These are phyloP conservation scores for Ceratobasidium sp. DNA, from an alignment of 1,284 basidiomycete genomes.

Conservation along the genomic window DNA sequence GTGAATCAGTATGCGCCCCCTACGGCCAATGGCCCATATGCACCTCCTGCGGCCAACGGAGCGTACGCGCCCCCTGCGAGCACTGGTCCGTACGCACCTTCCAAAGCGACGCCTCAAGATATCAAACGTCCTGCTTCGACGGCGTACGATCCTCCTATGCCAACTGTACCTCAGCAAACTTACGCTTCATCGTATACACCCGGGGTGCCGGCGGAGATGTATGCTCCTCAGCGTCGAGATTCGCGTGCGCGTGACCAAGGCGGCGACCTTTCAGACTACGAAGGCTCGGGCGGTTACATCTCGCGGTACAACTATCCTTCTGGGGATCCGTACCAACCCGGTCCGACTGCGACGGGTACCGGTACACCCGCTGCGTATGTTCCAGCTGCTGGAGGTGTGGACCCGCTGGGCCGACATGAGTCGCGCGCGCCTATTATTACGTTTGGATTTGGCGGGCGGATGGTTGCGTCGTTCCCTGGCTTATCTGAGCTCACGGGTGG, in stretches of 20 bases:
- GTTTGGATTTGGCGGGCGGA: constrained; percentile 91
- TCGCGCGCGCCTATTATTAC: constrained; percentile 82
- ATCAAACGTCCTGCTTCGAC: constrained; percentile 53
- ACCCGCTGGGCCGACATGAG: constrained; percentile 82
- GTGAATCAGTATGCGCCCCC: constrained; percentile 34
- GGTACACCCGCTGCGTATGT: constrained; percentile 49
- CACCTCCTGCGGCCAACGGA: constrained; percentile 46
- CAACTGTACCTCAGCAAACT: constrained; percentile 12
- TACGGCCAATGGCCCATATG: constrained; percentile 49
- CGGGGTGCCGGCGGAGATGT: constrained; percentile 41
- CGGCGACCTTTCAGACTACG: constrained; percentile 52
- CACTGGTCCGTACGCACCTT: constrained; percentile 49
- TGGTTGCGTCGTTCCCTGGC: constrained; percentile 89
- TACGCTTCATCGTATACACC: constrained; percentile 39
- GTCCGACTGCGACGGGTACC: background rate
- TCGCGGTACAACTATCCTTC: constrained; percentile 48
- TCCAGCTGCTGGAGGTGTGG: constrained; percentile 54
- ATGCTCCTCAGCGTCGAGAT: constrained; percentile 47
- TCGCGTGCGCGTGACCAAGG: constrained; percentile 50
- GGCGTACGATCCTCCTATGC: constrained; percentile 58
- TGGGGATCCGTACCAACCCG: constrained; percentile 39
- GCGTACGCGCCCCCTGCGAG: constrained; percentile 49
- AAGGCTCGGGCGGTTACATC: constrained; percentile 46
- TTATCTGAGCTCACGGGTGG: constrained; percentile 75
- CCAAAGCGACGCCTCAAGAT: constrained; percentile 44